Conservation (phyloP, 2,329 filamentous ascomycete species). For the Botryotinia narcissicola region DNA sequence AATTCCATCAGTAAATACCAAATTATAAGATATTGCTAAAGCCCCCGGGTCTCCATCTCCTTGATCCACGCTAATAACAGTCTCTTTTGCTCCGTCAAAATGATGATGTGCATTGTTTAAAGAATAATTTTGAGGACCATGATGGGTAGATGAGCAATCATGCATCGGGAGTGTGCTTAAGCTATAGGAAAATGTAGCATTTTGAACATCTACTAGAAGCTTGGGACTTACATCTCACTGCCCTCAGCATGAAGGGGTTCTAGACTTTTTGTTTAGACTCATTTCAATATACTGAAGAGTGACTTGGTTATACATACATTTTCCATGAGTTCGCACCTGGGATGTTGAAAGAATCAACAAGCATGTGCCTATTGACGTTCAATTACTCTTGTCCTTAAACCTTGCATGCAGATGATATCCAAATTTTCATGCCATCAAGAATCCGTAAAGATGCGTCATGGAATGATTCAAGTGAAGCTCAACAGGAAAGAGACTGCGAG, state of each 20-base stretch:
- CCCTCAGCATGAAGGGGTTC: background rate
- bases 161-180: background rate
- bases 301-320: background rate
- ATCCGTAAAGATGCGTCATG: background rate
- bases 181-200: background rate
- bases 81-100: background rate
- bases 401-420: background rate
- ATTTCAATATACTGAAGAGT: background rate
- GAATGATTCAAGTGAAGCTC: background rate
- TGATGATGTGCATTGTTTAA: background rate
- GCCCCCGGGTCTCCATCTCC: background rate
- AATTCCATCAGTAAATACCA: background rate
- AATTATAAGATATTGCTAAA: background rate
- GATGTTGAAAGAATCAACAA: background rate
- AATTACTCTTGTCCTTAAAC: background rate
- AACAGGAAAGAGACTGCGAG: background rate
- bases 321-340: background rate
- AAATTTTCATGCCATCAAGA: background rate
- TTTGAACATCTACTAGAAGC: background rate
- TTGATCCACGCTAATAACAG: background rate
- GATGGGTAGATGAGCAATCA: background rate
- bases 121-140: too few relatives aligned
- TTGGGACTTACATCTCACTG: background rate
- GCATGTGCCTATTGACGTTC: background rate
- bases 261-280: background rate